Base-by-base conservation (phyloP, 2,329 filamentous ascomycete genomes). In the Xenoacremonium recifei region DNA sequence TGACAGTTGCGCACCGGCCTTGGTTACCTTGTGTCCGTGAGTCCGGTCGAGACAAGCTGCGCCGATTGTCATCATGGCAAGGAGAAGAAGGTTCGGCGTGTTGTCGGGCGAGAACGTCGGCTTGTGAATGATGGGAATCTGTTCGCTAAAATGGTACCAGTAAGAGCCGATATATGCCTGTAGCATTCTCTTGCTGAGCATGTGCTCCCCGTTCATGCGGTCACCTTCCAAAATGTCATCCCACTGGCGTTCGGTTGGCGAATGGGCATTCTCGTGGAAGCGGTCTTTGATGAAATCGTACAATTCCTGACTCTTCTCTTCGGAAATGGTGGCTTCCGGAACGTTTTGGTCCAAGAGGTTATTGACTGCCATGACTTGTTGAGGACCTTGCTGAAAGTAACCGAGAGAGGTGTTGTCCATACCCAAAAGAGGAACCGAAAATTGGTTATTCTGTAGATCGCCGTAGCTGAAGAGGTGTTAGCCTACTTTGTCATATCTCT, bases 61-160 rank as follows among this genome's bases (percentile, higher is more conserved):
- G 5, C 93, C 93, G 47, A 97, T 90, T 6, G 89, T 85, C 75
- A 97, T 95, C 65, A 97, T 89, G 9, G 89, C 83, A 25, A 97
- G 77, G 13, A 99, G 70, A 6, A 97, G 74, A 16, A 96, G 71
- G 53, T 89, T 91, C 1, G 89, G 89, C 18, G 89, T 93, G 48
- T 83, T 87, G 58, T 95, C 89, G 0, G 92, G 85, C 4, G 84
- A 87, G 65, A 97, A 99, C 0, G 92, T 96, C 4, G 93, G 90
- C 59, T 91, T 89, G 66, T 99, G 93, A 35, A 97, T 73, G 45
- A 99, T 96, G 2, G 93, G 93, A 49, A 97, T 76, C 63, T 97
- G 93, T 40, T 91, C 86, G 63, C 93, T 95, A 59, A 96, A 95
- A 63, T 96, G 87, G 39, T 87, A 77, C 93, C 93, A 99, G 65